Percentiles rank a stretch among this genome's conserved stretches.
These are phyloP conservation scores for Trichoderma parareesei DNA, from an alignment of 495 filamentous ascomycete species.

Conservation along the genomic window DNA sequence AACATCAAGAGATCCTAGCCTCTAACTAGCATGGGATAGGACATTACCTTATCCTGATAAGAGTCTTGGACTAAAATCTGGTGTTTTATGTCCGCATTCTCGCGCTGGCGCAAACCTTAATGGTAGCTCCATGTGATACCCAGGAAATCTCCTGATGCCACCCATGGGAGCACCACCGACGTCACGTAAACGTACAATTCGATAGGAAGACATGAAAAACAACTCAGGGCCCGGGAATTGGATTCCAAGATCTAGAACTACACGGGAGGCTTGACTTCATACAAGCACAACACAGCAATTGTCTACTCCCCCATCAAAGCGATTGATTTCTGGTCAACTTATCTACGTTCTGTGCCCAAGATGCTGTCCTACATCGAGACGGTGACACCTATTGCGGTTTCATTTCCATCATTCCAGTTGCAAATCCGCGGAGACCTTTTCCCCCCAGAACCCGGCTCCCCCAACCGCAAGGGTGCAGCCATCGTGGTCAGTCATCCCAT, in stretches of 20 bases:
- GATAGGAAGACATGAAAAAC: too few species aligned
- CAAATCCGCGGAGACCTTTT: constrained; percentile 12
- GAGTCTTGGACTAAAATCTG: background rate
- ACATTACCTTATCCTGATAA: background rate
- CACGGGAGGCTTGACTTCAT: background rate
- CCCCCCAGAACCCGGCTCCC: background rate
- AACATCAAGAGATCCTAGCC: background rate
- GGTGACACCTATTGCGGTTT: background rate
- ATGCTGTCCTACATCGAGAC: background rate
- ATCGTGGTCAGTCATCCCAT: constrained; percentile 30
- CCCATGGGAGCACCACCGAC: background rate
- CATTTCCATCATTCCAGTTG: background rate
- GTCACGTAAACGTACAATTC: background rate
- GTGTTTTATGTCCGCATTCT: background rate
- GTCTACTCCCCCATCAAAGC: background rate
- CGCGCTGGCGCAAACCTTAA: constrained; percentile 1
- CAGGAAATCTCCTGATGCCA: background rate
- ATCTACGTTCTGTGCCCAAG: background rate
- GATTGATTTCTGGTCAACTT: background rate
- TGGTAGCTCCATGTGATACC: background rate
- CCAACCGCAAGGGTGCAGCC: constrained; percentile 19
- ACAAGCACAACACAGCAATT: background rate
- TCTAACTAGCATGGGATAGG: background rate
- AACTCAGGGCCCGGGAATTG: background rate
- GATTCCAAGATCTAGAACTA: too few species aligned